Evolutionary conservation across 2,329 filamentous ascomycete species (phyloP).

Genomic region (Scytalidium lignicola): DNA sequence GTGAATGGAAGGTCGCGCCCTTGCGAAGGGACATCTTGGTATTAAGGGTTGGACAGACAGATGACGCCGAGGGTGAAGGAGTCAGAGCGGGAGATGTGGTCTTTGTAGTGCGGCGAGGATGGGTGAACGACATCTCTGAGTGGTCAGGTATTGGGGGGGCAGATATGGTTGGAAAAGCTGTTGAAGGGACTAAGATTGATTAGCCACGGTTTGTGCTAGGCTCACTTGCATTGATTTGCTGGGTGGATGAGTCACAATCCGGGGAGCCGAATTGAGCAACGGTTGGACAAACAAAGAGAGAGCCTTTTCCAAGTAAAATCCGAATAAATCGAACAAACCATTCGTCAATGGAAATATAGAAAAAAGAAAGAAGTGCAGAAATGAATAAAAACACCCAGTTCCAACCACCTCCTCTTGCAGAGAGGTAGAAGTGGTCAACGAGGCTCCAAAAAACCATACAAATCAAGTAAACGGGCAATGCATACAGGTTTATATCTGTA

Average conservation of each 20-base stretch:
- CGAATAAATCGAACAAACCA: background rate
- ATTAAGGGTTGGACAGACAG: slow-evolving; percentile 41
- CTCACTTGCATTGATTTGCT: background rate
- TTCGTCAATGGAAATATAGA: background rate
- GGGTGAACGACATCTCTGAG: slow-evolving; percentile 27
- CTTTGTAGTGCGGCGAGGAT: slow-evolving; percentile 31
- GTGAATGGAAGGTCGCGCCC: slow-evolving; percentile 57
- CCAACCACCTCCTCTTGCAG: background rate
- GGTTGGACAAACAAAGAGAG: background rate
- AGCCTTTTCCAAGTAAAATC: background rate
- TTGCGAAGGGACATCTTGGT: slow-evolving; percentile 60
- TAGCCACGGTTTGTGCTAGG: background rate
- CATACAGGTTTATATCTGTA: background rate
- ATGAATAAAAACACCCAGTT: background rate
- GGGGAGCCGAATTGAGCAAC: background rate
- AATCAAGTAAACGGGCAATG: background rate
- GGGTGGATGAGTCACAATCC: background rate
- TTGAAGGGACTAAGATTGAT: background rate
- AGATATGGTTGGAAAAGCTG: background rate
- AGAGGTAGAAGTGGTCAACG: background rate
- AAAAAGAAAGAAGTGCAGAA: background rate
- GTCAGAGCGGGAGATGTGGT: slow-evolving; percentile 35
- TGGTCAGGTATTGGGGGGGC: slow-evolving; percentile 14
- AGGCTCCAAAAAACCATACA: background rate
- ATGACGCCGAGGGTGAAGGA: slow-evolving; percentile 35